Evolutionary conservation across 805 yeast genomes (phyloP), one percentile per base, ranked within the genome.

Genomic region (Lipomyces oligophaga): DNA sequence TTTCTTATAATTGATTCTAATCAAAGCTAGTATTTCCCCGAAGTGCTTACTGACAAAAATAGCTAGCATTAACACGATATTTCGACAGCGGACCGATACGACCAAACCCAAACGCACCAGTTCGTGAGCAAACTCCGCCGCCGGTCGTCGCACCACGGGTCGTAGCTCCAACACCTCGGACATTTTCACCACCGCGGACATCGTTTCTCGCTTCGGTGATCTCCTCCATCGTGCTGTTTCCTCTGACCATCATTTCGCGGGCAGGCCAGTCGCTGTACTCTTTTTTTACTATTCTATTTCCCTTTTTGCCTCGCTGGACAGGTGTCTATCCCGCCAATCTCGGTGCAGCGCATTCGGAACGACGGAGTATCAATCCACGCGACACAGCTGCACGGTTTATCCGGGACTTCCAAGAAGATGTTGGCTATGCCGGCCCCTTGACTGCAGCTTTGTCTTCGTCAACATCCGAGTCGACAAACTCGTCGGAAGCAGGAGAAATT

Each of bases 321-420:
- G 63, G 65, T 21, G 57, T 64, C 40, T 67, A 64, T 46, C 67
- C 73, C 1, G 67, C 68, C 38, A 64, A 67, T 47, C 58, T 72
- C 32, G 60, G 61, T 33, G 69, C 74, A 2, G 59, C 69, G 5
- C 57, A 61, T 31, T 57, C 70, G 1, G 63, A 66, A 34, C 67
- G 66, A 10, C 65, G 60, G 26, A 47, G 57, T 13, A 62, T 69
- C 42, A 59, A 65, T 38, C 81, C 85, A 0, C 69, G 73, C 16
- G 75, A 75, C 43, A 68, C 73, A 34, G 83, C 79, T 1, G 69
- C 73, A 42, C 67, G 72, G 47, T 79, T 80, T 56, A 68, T 73
- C 24, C 63, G 73, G 19, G 72, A 69, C 19, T 71, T 81, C 41
- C 81, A 79, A 58, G 81, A 77, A 53, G 66, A 49, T 57, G 67